A percentile compares a stretch with the other conserved stretches of the same genome.
Conservation (phyloP, 139 green algal genomes). For the Eudorina sp. region DNA sequence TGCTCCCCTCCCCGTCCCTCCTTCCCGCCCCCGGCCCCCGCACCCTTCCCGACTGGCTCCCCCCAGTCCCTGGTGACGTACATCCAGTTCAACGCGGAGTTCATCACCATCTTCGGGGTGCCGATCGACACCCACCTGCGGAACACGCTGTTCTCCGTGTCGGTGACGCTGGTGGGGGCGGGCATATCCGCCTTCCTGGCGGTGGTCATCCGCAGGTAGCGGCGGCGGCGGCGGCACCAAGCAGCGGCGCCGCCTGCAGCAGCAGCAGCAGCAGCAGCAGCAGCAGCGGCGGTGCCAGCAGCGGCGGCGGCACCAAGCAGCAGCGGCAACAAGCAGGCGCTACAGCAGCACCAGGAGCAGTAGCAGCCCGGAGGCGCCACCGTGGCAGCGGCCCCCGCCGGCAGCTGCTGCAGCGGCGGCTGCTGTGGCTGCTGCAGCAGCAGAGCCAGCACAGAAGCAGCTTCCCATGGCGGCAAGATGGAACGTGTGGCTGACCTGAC, state of each 20-base stretch:
- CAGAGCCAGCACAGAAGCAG: too few relatives aligned
- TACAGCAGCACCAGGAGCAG: too few relatives aligned
- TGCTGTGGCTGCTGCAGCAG: too few relatives aligned
- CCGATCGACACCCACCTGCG: constrained; percentile 30
- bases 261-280: background rate
- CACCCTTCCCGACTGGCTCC: background rate
- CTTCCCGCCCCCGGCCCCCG: background rate
- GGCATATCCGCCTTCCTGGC: constrained; percentile 12
- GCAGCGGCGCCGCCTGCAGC: background rate
- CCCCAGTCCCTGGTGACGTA: constrained; percentile 10
- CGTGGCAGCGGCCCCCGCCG: too few relatives aligned
- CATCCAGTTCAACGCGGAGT: constrained; percentile 35
- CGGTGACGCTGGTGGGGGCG: constrained; percentile 12
- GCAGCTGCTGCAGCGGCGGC: too few relatives aligned
- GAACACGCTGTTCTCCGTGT: constrained; percentile 3
- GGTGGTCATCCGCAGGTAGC: background rate
- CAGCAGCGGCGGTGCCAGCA: background rate
- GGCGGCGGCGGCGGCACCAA: background rate
- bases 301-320: background rate
- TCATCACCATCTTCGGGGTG: constrained; percentile 25
- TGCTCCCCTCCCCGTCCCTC: background rate
- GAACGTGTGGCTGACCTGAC: too few relatives aligned
- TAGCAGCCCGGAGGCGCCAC: too few relatives aligned
- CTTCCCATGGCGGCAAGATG: too few relatives aligned
- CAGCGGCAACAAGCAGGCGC: background rate